Evolutionary conservation across 305 asterid genomes (phyloP).

Genomic region (Coffea humblotiana): DNA sequence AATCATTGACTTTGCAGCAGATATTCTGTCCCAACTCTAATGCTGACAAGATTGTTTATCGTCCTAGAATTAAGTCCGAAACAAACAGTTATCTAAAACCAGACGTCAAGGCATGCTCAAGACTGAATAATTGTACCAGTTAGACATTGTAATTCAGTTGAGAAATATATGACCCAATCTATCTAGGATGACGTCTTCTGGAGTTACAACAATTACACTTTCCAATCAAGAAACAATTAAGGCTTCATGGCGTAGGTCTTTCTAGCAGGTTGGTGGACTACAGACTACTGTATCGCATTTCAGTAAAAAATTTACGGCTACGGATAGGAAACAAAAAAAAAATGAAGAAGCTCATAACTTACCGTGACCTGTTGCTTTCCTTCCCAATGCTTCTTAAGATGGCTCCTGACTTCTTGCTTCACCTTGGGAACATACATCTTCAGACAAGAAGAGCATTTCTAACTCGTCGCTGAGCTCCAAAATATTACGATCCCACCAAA

Average conservation of each 20-base stretch:
- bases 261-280: too few relatives aligned
- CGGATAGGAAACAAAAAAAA: too few relatives aligned
- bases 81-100: too few relatives aligned
- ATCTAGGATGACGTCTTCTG: neutral
- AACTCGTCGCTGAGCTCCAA: conserved; percentile 59
- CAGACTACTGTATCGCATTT: neutral
- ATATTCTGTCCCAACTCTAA: neutral
- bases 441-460: conserved; percentile 46
- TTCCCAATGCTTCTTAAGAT: conserved; percentile 39
- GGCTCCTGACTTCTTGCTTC: conserved; percentile 35
- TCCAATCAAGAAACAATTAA: neutral
- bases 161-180: too few relatives aligned
- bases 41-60: neutral
- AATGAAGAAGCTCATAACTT: neutral
- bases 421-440: conserved; percentile 36
- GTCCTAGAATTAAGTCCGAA: too few relatives aligned
- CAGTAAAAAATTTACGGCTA: neutral
- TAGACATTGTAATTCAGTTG: too few relatives aligned
- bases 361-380: conserved; percentile 50
- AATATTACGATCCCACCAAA: conserved; percentile 48
- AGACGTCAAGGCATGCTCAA: too few relatives aligned
- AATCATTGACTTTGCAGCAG: neutral
- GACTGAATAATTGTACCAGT: too few relatives aligned
- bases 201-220: neutral
- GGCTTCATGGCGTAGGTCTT: neutral